Percentiles rank a stretch among this genome's conserved stretches.
These are phyloP conservation scores for Fusarium anthophilum DNA, from an alignment of 2,329 filamentous ascomycete species.

Conservation along the genomic window DNA sequence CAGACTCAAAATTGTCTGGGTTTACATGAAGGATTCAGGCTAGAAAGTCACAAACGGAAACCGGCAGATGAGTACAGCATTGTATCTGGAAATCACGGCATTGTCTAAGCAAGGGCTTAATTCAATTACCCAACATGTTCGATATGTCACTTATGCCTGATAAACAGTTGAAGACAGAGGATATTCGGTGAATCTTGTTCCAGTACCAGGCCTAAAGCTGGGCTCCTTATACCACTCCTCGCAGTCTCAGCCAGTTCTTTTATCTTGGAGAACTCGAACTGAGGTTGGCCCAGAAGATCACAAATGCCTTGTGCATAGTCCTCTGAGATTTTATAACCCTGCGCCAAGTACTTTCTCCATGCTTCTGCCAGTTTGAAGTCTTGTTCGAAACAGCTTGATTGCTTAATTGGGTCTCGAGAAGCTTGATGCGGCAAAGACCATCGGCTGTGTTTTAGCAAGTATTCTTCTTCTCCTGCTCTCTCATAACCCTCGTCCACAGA, in stretches of 20 bases:
- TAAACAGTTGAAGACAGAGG: background rate
- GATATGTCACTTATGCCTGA: background rate
- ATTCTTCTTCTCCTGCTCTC: slow-evolving; percentile 3
- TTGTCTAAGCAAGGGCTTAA: too few species aligned
- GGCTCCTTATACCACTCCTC: slow-evolving; percentile 7
- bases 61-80: background rate
- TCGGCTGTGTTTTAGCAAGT: slow-evolving; percentile 3
- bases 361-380: background rate
- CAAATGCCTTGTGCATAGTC: background rate
- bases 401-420: background rate
- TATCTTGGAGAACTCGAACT: background rate
- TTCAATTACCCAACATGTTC: accelerated
- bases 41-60: background rate
- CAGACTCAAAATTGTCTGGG: background rate
- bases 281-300: background rate
- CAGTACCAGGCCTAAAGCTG: background rate
- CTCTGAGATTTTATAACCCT: background rate
- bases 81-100: background rate
- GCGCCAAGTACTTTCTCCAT: slow-evolving; percentile 1
- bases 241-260: slow-evolving; percentile 3
- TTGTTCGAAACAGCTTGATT: accelerated
- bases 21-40: too few species aligned
- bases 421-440: background rate
- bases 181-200: background rate
- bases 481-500: background rate